Percentiles rank a stretch among this genome's conserved stretches.
These are phyloP conservation scores for Rosa persica DNA, from an alignment of 306 rosid genomes.

Conservation along the genomic window DNA sequence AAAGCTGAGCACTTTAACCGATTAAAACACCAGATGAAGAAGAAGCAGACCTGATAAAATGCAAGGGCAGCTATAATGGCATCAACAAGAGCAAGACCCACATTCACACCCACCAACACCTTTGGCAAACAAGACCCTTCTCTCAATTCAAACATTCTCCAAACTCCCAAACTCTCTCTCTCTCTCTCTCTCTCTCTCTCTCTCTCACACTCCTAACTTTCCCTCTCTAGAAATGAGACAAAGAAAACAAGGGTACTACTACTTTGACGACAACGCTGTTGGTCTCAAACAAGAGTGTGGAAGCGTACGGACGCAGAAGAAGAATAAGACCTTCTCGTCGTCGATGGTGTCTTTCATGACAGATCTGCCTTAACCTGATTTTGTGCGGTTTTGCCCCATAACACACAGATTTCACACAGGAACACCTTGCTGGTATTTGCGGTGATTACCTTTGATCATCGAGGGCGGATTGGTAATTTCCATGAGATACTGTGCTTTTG, in stretches of 20 bases:
- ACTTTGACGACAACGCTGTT: background rate
- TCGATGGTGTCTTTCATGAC: constrained; percentile 29
- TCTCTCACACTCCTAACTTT: background rate
- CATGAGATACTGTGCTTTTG: constrained; percentile 1
- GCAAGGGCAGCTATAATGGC: constrained; percentile 63
- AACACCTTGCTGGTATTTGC: constrained; percentile 10
- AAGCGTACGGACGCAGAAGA: constrained; percentile 26
- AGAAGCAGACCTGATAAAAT: constrained; percentile 65
- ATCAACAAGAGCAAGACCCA: constrained; percentile 65
- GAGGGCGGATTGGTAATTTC: constrained; percentile 8
- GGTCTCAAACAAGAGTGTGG: constrained; percentile 21
- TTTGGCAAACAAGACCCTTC: constrained; percentile 61
- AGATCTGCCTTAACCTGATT: constrained; percentile 26
- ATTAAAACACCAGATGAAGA: background rate
- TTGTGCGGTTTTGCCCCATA: constrained; percentile 2
- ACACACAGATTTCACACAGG: constrained; percentile 18
- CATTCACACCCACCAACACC: constrained; percentile 51
- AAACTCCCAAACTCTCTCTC: constrained; percentile 7
- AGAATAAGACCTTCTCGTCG: constrained; percentile 11
- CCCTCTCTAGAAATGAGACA: constrained; percentile 14
- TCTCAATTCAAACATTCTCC: constrained; percentile 52
- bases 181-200: constrained; percentile 12
- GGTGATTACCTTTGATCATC: constrained; percentile 8
- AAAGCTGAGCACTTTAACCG: background rate
- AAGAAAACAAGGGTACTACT: background rate